A percentile compares a stretch with the other conserved stretches of the same genome.
Conservation (phyloP, 805 yeast genomes). For the Jamesozyma gamospora region DNA sequence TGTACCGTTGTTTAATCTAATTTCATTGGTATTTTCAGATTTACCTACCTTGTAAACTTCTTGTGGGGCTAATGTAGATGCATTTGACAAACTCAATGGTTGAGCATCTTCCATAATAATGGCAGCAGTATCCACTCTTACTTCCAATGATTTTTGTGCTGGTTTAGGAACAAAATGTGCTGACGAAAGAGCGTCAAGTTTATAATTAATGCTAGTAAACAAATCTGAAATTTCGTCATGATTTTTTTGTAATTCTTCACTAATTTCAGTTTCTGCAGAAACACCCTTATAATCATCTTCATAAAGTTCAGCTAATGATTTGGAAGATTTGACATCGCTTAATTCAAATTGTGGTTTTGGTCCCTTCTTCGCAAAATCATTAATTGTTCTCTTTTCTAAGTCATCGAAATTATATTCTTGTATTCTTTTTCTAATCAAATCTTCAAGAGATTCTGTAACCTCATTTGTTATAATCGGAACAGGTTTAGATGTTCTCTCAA, state of each 20-base stretch:
- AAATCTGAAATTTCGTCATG: constrained; percentile 71
- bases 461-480: constrained; percentile 92
- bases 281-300: constrained; percentile 71
- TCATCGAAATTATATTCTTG: constrained; percentile 73
- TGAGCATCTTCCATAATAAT: constrained; percentile 94
- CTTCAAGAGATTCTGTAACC: constrained; percentile 78
- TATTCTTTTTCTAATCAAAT: constrained; percentile 76
- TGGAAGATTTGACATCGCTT: constrained; percentile 72
- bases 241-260: constrained; percentile 56
- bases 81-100: constrained; percentile 71
- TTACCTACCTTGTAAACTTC: constrained; percentile 59
- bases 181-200: constrained; percentile 83
- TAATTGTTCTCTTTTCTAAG: constrained; percentile 59
- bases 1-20: constrained; percentile 64
- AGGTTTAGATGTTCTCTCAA: constrained; percentile 89
- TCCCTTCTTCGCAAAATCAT: constrained; percentile 53
- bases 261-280: constrained; percentile 38
- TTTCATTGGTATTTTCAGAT: constrained; percentile 46
- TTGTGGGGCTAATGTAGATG: constrained; percentile 83
- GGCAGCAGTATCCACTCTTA: constrained; percentile 74
- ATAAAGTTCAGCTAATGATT: constrained; percentile 84
- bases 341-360: constrained; percentile 46
- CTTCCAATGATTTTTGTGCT: constrained; percentile 64
- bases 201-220: constrained; percentile 52
- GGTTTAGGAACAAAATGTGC: constrained; percentile 93